A percentile compares a stretch with the other conserved stretches of the same genome.
phyloP scores from a whole-genome alignment of 208 protist genomes.

The Porcisia hertigi region DNA sequence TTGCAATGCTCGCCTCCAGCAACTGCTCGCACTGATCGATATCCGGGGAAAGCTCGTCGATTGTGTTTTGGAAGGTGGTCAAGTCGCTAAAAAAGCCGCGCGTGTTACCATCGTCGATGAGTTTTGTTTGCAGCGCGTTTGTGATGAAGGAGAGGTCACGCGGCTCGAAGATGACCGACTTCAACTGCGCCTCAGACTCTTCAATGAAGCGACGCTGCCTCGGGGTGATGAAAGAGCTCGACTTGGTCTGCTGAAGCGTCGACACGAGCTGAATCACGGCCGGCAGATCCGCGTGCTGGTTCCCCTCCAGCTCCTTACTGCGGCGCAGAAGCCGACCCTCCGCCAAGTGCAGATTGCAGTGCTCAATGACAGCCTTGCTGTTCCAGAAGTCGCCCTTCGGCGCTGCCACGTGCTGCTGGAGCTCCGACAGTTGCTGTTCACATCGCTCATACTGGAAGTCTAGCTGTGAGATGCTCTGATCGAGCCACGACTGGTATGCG shows the following conservation, averaged over 20 bases:
- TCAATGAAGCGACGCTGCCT: slow-evolving; percentile 87
- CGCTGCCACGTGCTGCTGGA: slow-evolving; percentile 78
- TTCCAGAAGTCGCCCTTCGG: slow-evolving; percentile 77
- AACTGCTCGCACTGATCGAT: slow-evolving; percentile 89
- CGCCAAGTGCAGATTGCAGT: slow-evolving; percentile 88
- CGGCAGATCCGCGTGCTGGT: slow-evolving; percentile 55
- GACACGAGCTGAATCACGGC: slow-evolving; percentile 83
- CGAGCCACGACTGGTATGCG: slow-evolving; percentile 78
- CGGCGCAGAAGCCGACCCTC: slow-evolving; percentile 61
- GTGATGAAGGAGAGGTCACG: slow-evolving; percentile 82
- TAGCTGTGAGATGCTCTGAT: slow-evolving; percentile 76
- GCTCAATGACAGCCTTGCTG: slow-evolving; percentile 86
- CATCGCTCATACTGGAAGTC: slow-evolving; percentile 86
- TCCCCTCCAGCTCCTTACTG: slow-evolving; percentile 16
- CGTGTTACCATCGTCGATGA: slow-evolving; percentile 78
- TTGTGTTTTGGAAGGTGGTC: slow-evolving; percentile 78
- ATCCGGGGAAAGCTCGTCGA: slow-evolving; percentile 86
- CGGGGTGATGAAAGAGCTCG: slow-evolving; percentile 75
- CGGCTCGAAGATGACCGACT: slow-evolving; percentile 75
- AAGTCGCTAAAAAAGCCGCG: slow-evolving; percentile 80
- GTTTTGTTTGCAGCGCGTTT: slow-evolving; percentile 84
- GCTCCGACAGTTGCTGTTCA: slow-evolving; percentile 82
- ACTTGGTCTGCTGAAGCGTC: slow-evolving; percentile 76
- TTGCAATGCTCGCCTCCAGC: slow-evolving; percentile 82
- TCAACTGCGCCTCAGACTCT: slow-evolving; percentile 73